A percentile compares a stretch with the other conserved stretches of the same genome.
Evolutionary conservation across 768 basidiomycete species (phyloP).

Genomic region (Mycena sanguinolenta): DNA sequence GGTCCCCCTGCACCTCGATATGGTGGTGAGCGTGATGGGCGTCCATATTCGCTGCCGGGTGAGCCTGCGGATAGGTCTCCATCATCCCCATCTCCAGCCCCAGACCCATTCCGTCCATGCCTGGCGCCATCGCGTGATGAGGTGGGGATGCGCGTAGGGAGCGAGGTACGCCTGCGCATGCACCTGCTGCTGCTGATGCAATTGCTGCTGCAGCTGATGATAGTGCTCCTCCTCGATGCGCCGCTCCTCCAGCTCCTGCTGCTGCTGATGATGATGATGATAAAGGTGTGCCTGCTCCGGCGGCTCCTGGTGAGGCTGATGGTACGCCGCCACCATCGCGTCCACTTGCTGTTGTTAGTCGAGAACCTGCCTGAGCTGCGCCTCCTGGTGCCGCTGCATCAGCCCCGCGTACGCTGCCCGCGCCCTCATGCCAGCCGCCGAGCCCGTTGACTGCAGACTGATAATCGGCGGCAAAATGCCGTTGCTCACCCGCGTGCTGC

Average conservation of each 20-base stretch:
- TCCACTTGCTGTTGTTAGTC: constrained; percentile 41
- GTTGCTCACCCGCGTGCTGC: constrained; percentile 34
- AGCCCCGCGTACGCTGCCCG: constrained; percentile 59
- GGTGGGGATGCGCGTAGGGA: constrained; percentile 33
- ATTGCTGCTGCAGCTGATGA: constrained; percentile 42
- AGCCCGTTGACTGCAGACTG: constrained; percentile 4
- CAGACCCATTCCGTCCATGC: constrained; percentile 29
- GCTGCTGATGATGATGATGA: constrained; percentile 40
- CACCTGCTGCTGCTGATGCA: constrained; percentile 36
- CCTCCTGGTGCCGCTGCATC: constrained; percentile 59
- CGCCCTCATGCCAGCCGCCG: constrained; percentile 40
- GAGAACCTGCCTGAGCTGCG: constrained; percentile 49
- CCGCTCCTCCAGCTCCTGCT: constrained; percentile 41
- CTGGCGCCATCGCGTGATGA: constrained; percentile 31
- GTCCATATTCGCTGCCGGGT: constrained; percentile 36
- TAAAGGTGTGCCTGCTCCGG: constrained; percentile 43
- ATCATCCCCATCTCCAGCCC: constrained; percentile 27
- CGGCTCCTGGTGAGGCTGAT: constrained; percentile 51
- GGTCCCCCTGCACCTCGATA: constrained; percentile 11
- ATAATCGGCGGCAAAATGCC: constrained; percentile 30
- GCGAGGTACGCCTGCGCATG: constrained; percentile 39
- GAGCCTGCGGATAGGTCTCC: constrained; percentile 31
- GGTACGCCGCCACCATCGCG: constrained; percentile 49
- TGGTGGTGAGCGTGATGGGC: constrained; percentile 28
- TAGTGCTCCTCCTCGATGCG: constrained; percentile 48